A percentile compares a stretch with the other conserved stretches of the same genome.
Evolutionary conservation across 257 asterid genomes (phyloP).

Genomic region (Solanum paucissectum): DNA sequence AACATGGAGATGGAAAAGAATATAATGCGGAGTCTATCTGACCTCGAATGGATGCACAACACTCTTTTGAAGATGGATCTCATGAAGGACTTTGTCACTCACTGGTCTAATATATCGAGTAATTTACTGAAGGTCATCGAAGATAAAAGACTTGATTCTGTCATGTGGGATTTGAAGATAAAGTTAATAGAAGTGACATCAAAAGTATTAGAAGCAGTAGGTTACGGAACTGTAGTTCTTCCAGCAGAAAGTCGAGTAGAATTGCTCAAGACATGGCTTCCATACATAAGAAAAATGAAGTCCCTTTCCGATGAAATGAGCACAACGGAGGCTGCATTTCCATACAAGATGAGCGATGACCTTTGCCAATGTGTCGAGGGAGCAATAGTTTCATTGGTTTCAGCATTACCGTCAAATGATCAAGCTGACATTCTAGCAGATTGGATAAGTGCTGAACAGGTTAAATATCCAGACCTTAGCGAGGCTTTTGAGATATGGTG

Average conservation of each 20-base stretch:
- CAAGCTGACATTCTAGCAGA: slow-evolving; percentile 66
- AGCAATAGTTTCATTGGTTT: slow-evolving; percentile 56
- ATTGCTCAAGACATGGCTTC: slow-evolving; percentile 58
- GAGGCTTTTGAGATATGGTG: slow-evolving; percentile 91
- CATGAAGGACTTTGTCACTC: slow-evolving; percentile 50
- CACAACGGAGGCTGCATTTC: slow-evolving; percentile 21
- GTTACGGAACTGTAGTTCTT: slow-evolving; percentile 62
- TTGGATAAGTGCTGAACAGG: slow-evolving; percentile 54
- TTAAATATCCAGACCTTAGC: slow-evolving; percentile 61
- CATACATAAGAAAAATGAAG: slow-evolving; percentile 53
- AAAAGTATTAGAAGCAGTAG: slow-evolving; percentile 68
- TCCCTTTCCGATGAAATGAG: slow-evolving; percentile 37
- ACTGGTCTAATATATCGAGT: slow-evolving; percentile 47
- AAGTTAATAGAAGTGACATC: slow-evolving; percentile 52
- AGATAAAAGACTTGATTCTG: slow-evolving; percentile 26
- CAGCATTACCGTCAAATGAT: slow-evolving; percentile 61
- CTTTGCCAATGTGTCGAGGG: slow-evolving; percentile 65
- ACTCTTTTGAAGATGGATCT: slow-evolving; percentile 50
- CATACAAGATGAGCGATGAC: slow-evolving; percentile 60
- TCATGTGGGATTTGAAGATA: slow-evolving; percentile 46
- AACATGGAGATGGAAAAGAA: slow-evolving; percentile 13
- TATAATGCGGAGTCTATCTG: slow-evolving; percentile 22
- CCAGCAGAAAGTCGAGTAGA: slow-evolving; percentile 48
- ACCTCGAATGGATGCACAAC: slow-evolving; percentile 72
- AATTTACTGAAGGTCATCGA: slow-evolving; percentile 19